phyloP scores from a whole-genome alignment of 257 asterid species.

The Scutellaria minor region DNA sequence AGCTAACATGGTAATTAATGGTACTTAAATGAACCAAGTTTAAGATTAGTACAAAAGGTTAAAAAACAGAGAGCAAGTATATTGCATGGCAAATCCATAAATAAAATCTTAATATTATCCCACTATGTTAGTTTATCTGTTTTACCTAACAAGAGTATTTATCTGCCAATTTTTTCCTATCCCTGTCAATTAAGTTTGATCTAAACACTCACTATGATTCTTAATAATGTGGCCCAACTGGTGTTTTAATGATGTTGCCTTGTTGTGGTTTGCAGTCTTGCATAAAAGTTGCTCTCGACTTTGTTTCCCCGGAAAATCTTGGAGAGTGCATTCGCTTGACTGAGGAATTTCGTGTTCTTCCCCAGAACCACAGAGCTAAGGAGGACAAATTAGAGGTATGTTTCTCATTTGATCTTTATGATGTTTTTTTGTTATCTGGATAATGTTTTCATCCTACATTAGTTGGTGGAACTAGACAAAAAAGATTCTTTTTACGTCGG shows the following conservation, averaged over 20 bases:
- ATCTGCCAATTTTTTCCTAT: too few relatives aligned
- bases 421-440: background rate
- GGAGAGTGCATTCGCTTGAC: slow-evolving; percentile 65
- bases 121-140: background rate
- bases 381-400: slow-evolving; percentile 73
- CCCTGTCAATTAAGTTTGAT: too few relatives aligned
- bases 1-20: background rate
- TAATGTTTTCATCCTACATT: background rate
- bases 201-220: background rate
- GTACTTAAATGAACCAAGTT: background rate
- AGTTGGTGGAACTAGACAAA: background rate
- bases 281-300: slow-evolving; percentile 74
- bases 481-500: background rate
- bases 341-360: slow-evolving; percentile 66
- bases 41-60: background rate
- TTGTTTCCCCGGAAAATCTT: slow-evolving; percentile 71
- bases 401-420: background rate
- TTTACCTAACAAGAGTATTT: too few relatives aligned
- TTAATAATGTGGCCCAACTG: background rate
- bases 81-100: background rate
- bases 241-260: slow-evolving; percentile 18
- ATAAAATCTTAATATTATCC: background rate
- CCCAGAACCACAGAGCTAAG: slow-evolving; percentile 57
- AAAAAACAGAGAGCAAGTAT: background rate
- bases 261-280: slow-evolving; percentile 55